Evolutionary conservation across 768 basidiomycete species (phyloP), one percentile per base, ranked within the genome.

Genomic region (Cystobasidium tubakii): DNA sequence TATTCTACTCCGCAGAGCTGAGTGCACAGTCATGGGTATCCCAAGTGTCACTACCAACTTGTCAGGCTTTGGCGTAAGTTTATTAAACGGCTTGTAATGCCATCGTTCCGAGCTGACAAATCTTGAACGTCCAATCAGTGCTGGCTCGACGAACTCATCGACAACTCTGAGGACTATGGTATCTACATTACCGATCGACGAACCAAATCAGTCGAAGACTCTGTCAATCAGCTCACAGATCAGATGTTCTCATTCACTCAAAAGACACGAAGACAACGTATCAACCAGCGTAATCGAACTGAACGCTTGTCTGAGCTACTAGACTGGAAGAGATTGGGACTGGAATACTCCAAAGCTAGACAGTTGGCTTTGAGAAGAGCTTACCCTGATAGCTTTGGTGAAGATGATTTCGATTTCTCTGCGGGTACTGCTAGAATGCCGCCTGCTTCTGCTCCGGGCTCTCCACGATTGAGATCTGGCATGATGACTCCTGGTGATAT

Each of bases 11-110:
- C 92, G 0, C 95, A 95, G 0, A 23, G 95, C 95, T 0, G 95
- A 98, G 81, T 98, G 96, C 81, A 98, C 96, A n/a, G 96, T 99
- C 43, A 99, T 99, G 96, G 96, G 96, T 75, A 92, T 99, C 63
- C 96, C 96, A 0, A 91, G 89, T 39, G 88, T 98, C 65, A 98
- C 96, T 17, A 99, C 96, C 65, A 99, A 99, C 83, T 84, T 99
- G 34, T 96, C 93, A 21, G 96, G 96, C 44, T 98, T 98, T 77
- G 96, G 96, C 62, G 66, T 83, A 82, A 72, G 76, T 76, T 4
- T 31, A 6, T 60, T 60, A 7, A 7, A 55, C 7, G 53, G 15
- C 23, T 57, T 46, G 6, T 39, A 17, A 3, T 50, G 9, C 3
- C 55, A 12, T 33, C 2, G 7, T 17, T 17, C 13, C 7, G n/a